Conservation (phyloP, 306 rosid genomes). For the Vicia villosa region DNA sequence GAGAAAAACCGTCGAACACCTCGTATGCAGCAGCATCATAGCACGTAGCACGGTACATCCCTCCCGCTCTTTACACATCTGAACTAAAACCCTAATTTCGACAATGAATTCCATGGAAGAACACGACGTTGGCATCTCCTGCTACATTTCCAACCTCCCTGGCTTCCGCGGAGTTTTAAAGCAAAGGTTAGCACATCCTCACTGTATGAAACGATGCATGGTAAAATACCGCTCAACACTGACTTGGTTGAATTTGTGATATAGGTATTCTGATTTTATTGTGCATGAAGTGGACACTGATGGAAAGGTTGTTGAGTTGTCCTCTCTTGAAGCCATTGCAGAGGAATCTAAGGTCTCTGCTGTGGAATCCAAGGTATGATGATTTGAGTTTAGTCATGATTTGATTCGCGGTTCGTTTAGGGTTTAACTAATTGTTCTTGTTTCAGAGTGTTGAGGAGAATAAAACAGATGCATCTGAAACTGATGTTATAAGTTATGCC, state of each 20-base stretch:
- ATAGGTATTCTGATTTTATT: conserved; percentile 89
- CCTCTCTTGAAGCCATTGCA: conserved; percentile 62
- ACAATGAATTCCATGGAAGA: conserved; percentile 62
- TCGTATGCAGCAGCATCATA: conserved; percentile 28
- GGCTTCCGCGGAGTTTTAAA: conserved; percentile 89
- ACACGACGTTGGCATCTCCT: conserved; percentile 76
- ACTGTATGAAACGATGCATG: neutral
- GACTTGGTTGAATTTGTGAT: conserved; percentile 37
- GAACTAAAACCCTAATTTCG: conserved; percentile 55
- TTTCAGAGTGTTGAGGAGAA: conserved; percentile 56
- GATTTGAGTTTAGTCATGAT: neutral
- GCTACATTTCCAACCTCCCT: conserved; percentile 81
- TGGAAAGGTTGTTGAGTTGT: conserved; percentile 69
- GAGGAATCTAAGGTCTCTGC: conserved; percentile 36
- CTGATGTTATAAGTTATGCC: conserved; percentile 52
- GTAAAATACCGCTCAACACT: conserved; percentile 11
- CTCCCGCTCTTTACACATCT: neutral
- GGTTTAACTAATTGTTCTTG: neutral
- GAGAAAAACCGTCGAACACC: neutral
- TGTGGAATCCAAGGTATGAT: conserved; percentile 36
- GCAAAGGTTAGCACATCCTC: conserved; percentile 61
- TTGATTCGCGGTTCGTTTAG: neutral
- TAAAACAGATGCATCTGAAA: conserved; percentile 27
- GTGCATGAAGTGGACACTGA: conserved; percentile 87
- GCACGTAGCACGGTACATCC: conserved; percentile 16